Base-by-base conservation (phyloP, 2,329 filamentous ascomycete genomes). In the Fusarium ramigenum region DNA sequence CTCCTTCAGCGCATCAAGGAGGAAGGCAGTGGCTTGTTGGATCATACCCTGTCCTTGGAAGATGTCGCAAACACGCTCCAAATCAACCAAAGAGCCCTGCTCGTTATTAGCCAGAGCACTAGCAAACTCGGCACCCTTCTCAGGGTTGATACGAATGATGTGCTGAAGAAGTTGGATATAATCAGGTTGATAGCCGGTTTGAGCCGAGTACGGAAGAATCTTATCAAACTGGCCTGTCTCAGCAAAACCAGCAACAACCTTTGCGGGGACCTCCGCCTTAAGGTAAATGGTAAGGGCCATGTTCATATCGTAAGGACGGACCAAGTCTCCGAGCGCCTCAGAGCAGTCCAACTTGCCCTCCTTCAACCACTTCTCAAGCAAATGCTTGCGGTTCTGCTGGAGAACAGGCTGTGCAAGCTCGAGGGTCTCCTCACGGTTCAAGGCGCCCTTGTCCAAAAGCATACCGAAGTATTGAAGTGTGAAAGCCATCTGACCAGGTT, bases 31-130 rank as follows among this genome's bases (percentile, higher is more conserved):
- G 12, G 96, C 96, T 83, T 97, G 95, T 82, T 98, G 97, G 56
- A 98, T 90, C 95, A 98, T 96, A 79, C 95, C 95, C 83, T 99
- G 96, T 15, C 95, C 95, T 83, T 98, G 93, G 91, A 99, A 99
- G 67, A 99, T 95, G 82, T 99, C 96, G 54, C 98, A 94, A 30
- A 98, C 95, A 52, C 96, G 94, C 80, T 97, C 94, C 64, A 98
- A 90, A 78, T 98, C 96, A 75, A 99, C 92, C 66, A 98, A 86
- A 30, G 95, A 92, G 32, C 94, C 95, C 68, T 92, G 91, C 80
- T 97, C 94, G 77, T 96, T 92, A 82, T 96, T 97, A 47, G 94
- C 96, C 69, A 99, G 89, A 73, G 93, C 90, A n/a, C 93, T 93
- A 28, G 96, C 97, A 78, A 99, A 98, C 80, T 99, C 96, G 1